Conservation (phyloP, 345 rosid species). For the Populus nigra region DNA sequence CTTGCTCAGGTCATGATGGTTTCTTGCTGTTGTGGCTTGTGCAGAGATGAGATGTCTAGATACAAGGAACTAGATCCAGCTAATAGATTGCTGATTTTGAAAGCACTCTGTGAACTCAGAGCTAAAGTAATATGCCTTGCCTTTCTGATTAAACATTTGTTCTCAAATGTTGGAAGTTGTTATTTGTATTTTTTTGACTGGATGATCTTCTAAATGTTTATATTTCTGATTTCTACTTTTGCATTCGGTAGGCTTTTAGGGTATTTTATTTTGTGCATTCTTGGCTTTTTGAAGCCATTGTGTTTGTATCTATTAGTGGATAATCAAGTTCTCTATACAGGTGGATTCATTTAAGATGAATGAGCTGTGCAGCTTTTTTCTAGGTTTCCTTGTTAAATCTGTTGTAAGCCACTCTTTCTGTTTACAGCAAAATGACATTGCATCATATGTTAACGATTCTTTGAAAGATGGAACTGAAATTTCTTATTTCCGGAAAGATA, state of each 20-base stretch:
- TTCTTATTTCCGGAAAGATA: slow-evolving; percentile 59
- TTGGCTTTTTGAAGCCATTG: background rate
- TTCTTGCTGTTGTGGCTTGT: slow-evolving; percentile 24
- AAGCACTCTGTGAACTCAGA: slow-evolving; percentile 87
- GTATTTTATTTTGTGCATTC: no score
- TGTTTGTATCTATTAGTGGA: background rate
- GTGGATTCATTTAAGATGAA: background rate
- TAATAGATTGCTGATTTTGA: slow-evolving; percentile 56
- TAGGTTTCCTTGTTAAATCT: background rate
- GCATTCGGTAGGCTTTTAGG: background rate
- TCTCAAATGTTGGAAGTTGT: slow-evolving; percentile 11
- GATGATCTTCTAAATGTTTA: background rate
- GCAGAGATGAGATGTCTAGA: slow-evolving; percentile 58
- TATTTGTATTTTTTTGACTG: slow-evolving; percentile 1
- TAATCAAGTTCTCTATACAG: background rate
- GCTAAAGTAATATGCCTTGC: slow-evolving; percentile 46
- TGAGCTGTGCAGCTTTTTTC: slow-evolving; percentile 12
- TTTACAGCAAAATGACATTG: slow-evolving; percentile 70
- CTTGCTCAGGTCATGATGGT: background rate
- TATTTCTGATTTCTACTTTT: background rate
- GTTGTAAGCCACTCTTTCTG: slow-evolving; percentile 11
- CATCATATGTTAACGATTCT: slow-evolving; percentile 47
- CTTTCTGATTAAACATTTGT: background rate
- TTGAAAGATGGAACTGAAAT: slow-evolving; percentile 45
- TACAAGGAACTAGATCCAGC: slow-evolving; percentile 63